Conservation (phyloP, 768 basidiomycete genomes). For the Brasilioporus rufonigricans region DNA sequence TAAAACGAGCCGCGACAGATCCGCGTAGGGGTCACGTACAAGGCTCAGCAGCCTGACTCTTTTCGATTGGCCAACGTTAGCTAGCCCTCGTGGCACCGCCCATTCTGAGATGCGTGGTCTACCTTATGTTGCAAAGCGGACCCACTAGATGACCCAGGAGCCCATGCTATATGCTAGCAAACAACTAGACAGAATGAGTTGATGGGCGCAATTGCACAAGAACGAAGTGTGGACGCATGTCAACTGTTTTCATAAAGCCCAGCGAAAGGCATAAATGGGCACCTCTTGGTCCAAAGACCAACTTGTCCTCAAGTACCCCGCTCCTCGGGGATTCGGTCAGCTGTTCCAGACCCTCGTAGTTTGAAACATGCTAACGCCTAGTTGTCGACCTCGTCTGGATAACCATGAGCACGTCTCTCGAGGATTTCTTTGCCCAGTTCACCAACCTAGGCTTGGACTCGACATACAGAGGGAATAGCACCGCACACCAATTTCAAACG, state of each 20-base stretch:
- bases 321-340: not conserved
- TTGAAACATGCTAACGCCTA: not conserved
- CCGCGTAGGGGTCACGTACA: not conserved
- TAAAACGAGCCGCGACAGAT: not conserved
- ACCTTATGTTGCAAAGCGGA: not conserved
- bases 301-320: not conserved
- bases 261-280: conserved; percentile 1
- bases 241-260: not conserved
- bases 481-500: conserved; percentile 22
- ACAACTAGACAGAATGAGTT: not conserved
- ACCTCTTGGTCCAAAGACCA: not conserved
- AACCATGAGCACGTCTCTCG: conserved; percentile 18
- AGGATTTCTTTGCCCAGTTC: conserved; percentile 24
- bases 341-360: too few relatives aligned
- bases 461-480: conserved; percentile 6
- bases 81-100: not conserved
- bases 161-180: not conserved
- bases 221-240: not conserved
- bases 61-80: too few relatives aligned
- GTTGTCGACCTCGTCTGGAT: not conserved
- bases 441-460: conserved; percentile 10
- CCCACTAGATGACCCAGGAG: not conserved
- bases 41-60: not conserved
- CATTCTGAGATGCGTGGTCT: not conserved
- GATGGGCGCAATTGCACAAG: conserved; percentile 9